Conservation (phyloP, 148 eudicot species). For the Salicornia ramosissima region DNA sequence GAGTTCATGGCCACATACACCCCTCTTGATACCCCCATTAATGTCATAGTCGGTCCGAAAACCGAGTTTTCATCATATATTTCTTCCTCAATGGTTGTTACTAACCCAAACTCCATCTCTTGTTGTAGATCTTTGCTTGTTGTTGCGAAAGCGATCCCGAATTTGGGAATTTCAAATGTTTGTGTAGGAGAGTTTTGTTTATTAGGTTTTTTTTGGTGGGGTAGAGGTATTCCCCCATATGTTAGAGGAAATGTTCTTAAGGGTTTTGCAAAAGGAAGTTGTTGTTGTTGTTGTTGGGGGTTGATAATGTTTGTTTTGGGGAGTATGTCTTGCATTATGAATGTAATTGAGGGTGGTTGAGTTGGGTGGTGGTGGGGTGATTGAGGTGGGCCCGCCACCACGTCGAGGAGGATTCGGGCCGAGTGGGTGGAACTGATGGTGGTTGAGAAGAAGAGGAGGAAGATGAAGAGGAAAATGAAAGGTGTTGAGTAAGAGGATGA, state of each 20-base stretch:
- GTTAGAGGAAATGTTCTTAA: neutral
- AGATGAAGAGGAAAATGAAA: neutral
- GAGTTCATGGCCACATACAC: constrained; percentile 13
- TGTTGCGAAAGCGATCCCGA: constrained; percentile 6
- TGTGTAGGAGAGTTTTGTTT: constrained; percentile 1
- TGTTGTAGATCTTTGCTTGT: constrained; percentile 2
- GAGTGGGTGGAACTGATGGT: neutral
- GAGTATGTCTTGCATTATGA: constrained; percentile 13
- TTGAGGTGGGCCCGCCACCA: neutral
- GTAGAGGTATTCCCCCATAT: neutral
- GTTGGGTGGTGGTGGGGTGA: neutral
- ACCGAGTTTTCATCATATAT: constrained; percentile 5
- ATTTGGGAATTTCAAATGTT: neutral
- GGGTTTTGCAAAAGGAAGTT: constrained; percentile 16
- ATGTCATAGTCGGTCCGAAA: neutral
- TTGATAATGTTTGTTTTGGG: neutral
- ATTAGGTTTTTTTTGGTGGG: neutral
- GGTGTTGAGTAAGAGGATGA: neutral
- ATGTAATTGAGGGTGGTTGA: constrained; percentile 19
- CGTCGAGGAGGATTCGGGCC: constrained; percentile 10
- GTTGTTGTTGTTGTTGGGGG: constrained; percentile 7
- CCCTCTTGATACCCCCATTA: constrained; percentile 14
- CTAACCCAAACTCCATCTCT: constrained; percentile 12
- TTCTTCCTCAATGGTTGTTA: constrained; percentile 17
- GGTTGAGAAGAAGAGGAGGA: constrained; percentile 5